These are phyloP conservation scores for Erigeron canadensis DNA, from an alignment of 129 eudicot species.

Conservation along the genomic window DNA sequence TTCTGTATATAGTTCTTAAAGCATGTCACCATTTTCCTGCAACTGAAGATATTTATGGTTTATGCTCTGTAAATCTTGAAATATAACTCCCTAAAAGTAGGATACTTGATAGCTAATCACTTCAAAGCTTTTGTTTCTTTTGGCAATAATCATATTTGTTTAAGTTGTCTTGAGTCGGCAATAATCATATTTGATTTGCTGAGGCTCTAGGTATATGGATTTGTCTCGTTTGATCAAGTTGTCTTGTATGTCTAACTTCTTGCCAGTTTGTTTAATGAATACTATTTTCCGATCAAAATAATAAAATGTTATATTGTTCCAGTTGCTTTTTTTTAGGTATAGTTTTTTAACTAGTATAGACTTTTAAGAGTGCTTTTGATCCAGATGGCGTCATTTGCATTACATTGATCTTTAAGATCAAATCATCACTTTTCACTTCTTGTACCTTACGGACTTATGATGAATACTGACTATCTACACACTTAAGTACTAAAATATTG, in stretches of 20 bases:
- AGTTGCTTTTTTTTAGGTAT: background rate
- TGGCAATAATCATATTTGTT: background rate
- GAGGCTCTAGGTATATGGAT: no score
- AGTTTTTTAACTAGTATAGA: background rate
- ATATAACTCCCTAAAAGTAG: background rate
- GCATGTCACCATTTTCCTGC: background rate
- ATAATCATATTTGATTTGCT: no score
- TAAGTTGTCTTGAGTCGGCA: no score
- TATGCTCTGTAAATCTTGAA: background rate
- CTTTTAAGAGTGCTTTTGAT: background rate
- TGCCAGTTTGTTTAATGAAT: no score
- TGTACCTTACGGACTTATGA: background rate
- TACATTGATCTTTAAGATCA: constrained; percentile 6
- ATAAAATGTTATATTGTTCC: background rate
- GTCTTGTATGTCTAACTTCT: no score
- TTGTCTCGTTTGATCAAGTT: no score
- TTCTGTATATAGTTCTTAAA: no score
- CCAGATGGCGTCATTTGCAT: background rate
- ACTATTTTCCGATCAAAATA: no score
- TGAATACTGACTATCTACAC: background rate
- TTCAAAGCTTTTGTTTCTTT: background rate
- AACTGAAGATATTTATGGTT: background rate
- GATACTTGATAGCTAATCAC: background rate
- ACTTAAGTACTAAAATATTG: no score
- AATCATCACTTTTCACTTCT: background rate